Percentiles rank a stretch among this genome's conserved stretches.
Evolutionary conservation across 2,329 filamentous ascomycete genomes (phyloP).

Genomic region (Pseudocercospora fijiensis): DNA sequence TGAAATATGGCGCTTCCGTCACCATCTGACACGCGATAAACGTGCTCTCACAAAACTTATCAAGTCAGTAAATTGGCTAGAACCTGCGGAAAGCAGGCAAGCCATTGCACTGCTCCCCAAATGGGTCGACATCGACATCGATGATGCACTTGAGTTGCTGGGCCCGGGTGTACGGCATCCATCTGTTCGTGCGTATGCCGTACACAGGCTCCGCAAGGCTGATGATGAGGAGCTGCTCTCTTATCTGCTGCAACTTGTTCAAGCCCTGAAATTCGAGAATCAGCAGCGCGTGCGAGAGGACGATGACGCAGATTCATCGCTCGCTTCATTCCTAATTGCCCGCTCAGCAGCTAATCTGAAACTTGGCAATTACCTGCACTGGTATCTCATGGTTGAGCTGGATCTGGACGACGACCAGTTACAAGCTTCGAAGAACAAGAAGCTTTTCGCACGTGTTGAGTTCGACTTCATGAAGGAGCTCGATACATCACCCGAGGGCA

Average conservation of each 20-base stretch:
- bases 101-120: conserved; percentile 85
- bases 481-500: conserved; percentile 67
- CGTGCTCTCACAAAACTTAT: conserved; percentile 87
- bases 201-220: conserved; percentile 85
- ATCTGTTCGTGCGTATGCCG: conserved; percentile 86
- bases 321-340: conserved; percentile 85
- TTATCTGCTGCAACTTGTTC: conserved; percentile 90
- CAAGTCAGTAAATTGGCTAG: conserved; percentile 94
- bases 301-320: conserved; percentile 70
- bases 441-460: conserved; percentile 87
- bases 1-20: conserved; percentile 94
- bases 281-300: conserved; percentile 45
- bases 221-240: conserved; percentile 88
- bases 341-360: conserved; percentile 85
- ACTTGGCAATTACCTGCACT: conserved; percentile 92
- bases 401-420: conserved; percentile 66
- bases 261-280: conserved; percentile 91
- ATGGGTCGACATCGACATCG: conserved; percentile 96
- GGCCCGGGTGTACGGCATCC: conserved; percentile 89
- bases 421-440: conserved; percentile 65
- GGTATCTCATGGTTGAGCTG: conserved; percentile 98
- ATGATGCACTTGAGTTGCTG: conserved; percentile 90
- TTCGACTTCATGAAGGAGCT: conserved; percentile 95
- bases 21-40: conserved; percentile 90
- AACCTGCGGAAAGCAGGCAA: conserved; percentile 79